These are phyloP conservation scores for Bacidia rubella DNA, from an alignment of 495 filamentous ascomycete genomes.

Conservation along the genomic window DNA sequence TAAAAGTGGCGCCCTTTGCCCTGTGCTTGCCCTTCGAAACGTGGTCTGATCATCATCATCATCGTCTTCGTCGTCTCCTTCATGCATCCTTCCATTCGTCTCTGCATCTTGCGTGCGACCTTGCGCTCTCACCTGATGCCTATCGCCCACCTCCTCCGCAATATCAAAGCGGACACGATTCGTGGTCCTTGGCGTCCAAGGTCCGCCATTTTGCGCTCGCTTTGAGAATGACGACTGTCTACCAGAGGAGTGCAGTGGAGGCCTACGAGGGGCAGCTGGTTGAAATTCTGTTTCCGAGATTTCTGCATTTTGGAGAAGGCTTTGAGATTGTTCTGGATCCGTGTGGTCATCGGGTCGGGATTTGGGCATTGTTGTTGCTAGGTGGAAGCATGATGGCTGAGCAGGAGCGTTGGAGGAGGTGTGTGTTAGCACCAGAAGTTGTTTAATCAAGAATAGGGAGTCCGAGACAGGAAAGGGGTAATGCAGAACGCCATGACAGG, in stretches of 20 bases:
- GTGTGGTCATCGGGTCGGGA: neutral
- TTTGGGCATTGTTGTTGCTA: constrained; percentile 8
- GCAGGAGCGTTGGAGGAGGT: neutral
- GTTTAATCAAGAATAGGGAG: neutral
- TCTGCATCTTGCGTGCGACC: constrained; percentile 24
- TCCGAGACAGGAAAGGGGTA: neutral
- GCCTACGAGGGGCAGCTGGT: constrained; percentile 6
- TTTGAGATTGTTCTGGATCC: constrained; percentile 3
- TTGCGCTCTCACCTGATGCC: constrained; percentile 24
- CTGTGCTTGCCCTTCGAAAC: constrained; percentile 17
- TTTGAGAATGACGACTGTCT: constrained; percentile 35
- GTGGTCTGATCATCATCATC: constrained; percentile 13
- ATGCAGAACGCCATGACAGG: too few species aligned
- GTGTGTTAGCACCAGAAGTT: neutral
- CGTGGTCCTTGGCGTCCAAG: constrained; percentile 65
- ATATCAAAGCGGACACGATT: constrained; percentile 85
- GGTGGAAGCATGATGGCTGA: neutral
- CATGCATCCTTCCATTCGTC: constrained; percentile 34
- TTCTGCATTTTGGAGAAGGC: constrained; percentile 1
- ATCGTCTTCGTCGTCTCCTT: constrained; percentile 39
- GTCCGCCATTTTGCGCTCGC: constrained; percentile 30
- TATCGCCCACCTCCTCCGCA: constrained; percentile 28
- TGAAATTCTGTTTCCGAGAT: neutral
- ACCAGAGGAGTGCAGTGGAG: constrained; percentile 8
- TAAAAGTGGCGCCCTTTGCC: constrained; percentile 57